These are phyloP conservation scores for Irpex lacteus DNA, from an alignment of 1,284 basidiomycete genomes.

Conservation along the genomic window DNA sequence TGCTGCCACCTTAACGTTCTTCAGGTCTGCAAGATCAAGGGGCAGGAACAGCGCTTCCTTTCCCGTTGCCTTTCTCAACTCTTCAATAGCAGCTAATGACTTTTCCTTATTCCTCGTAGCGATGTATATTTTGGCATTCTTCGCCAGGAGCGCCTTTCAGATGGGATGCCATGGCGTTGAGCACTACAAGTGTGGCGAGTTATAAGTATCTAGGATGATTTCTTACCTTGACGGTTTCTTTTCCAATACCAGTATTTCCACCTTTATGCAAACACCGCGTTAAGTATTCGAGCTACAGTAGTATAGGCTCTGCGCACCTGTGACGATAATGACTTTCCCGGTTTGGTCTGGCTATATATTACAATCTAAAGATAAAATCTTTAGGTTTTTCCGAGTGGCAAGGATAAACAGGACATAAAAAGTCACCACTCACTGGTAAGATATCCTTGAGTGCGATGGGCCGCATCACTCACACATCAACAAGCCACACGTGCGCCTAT, in stretches of 20 bases:
- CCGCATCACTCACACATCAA: too few relatives aligned
- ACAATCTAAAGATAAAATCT: too few relatives aligned
- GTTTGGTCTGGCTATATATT: slow-evolving; percentile 21
- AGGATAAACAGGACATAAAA: too few relatives aligned
- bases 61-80: slow-evolving; percentile 34
- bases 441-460: too few relatives aligned
- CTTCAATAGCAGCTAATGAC: slow-evolving; percentile 38
- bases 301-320: not conserved
- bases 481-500: too few relatives aligned
- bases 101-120: slow-evolving; percentile 39
- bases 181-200: not conserved
- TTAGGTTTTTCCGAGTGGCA: too few relatives aligned
- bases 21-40: slow-evolving; percentile 47
- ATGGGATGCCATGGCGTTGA: too few relatives aligned
- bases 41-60: slow-evolving; percentile 36
- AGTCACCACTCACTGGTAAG: too few relatives aligned
- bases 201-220: not conserved
- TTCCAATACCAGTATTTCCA: slow-evolving; percentile 24
- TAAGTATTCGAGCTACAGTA: too few relatives aligned
- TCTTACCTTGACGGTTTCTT: slow-evolving; percentile 22
- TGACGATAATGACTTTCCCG: slow-evolving; percentile 22
- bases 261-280: slow-evolving; percentile 5
- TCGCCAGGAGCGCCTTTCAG: slow-evolving; percentile 14
- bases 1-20: slow-evolving; percentile 38
- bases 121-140: slow-evolving; percentile 54